Conservation (phyloP, 164 flowering plant species). For the Kalanchoe fedtschenkoi region DNA sequence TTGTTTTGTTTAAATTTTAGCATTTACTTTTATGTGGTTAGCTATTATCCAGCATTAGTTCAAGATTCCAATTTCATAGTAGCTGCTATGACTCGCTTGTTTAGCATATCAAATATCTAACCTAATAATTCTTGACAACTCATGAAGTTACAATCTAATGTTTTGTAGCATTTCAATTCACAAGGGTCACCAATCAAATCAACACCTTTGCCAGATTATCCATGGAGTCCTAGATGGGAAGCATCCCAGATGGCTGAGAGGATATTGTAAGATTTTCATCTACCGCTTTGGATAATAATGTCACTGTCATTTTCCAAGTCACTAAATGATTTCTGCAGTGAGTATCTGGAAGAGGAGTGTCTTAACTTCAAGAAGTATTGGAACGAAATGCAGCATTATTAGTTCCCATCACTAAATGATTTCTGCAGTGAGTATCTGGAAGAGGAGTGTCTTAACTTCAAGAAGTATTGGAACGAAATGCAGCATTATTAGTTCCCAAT, state of each 20-base stretch:
- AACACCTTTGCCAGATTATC: too few species aligned
- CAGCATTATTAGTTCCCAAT: conserved; percentile 21
- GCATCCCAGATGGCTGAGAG: conserved; percentile 6
- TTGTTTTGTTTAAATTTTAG: neutral
- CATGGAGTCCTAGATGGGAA: conserved; percentile 52
- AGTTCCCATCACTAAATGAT: conserved; percentile 9
- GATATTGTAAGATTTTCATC: too few species aligned
- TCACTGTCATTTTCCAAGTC: neutral
- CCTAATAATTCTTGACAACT: too few species aligned
- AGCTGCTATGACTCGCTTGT: neutral
- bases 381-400: conserved; percentile 44
- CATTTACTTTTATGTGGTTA: neutral
- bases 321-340: conserved; percentile 33
- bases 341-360: conserved; percentile 68
- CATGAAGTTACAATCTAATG: too few species aligned
- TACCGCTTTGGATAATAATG: too few species aligned
- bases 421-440: conserved; percentile 64
- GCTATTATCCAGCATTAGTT: neutral
- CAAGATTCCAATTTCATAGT: neutral
- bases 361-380: conserved; percentile 75
- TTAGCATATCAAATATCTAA: neutral
- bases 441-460: conserved; percentile 73
- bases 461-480: conserved; percentile 67
- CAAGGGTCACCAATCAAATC: conserved; percentile 29
- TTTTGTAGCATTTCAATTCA: conserved; percentile 9